phyloP scores from a whole-genome alignment of 2,329 filamentous ascomycete species.

The Aspergillus terreus region DNA sequence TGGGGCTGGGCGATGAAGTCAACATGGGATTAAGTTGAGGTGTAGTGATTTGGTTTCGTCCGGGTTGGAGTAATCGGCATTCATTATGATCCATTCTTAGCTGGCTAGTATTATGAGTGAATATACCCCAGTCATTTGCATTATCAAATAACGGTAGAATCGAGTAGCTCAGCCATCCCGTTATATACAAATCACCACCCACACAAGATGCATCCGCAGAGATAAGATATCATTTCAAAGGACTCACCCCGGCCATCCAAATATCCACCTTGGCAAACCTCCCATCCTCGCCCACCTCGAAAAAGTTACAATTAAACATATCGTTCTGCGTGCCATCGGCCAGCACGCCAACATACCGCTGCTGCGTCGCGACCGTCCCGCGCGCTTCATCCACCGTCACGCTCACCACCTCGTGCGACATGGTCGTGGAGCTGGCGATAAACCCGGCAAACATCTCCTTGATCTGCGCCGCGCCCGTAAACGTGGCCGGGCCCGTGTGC shows the following conservation, averaged over 20 bases:
- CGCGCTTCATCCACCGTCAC: conserved; percentile 4
- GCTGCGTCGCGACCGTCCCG: conserved; percentile 5
- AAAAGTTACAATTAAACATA: conserved; percentile 9
- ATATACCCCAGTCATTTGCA: neutral
- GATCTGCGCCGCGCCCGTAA: conserved; percentile 1
- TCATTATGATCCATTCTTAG: neutral
- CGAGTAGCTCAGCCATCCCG: too few relatives aligned
- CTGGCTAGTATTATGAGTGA: neutral
- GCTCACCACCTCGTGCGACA: conserved; percentile 1
- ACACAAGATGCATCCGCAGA: too few relatives aligned
- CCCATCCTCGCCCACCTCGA: conserved; percentile 3
- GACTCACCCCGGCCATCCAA: conserved; percentile 8
- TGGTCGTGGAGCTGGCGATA: neutral
- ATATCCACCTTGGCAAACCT: conserved; percentile 1
- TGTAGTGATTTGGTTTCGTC: neutral
- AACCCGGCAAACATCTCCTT: neutral
- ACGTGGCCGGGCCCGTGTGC: conserved; percentile 1
- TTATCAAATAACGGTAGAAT: neutral
- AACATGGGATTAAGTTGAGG: conserved; percentile 74
- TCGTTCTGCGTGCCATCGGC: neutral
- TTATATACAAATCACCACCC: too few relatives aligned
- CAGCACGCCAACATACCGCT: neutral
- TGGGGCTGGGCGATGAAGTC: conserved; percentile 80
- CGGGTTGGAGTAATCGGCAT: neutral
- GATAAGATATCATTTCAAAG: conserved; percentile 1